Base-by-base conservation (phyloP, 345 rosid genomes). In the Microcos paniculata region DNA sequence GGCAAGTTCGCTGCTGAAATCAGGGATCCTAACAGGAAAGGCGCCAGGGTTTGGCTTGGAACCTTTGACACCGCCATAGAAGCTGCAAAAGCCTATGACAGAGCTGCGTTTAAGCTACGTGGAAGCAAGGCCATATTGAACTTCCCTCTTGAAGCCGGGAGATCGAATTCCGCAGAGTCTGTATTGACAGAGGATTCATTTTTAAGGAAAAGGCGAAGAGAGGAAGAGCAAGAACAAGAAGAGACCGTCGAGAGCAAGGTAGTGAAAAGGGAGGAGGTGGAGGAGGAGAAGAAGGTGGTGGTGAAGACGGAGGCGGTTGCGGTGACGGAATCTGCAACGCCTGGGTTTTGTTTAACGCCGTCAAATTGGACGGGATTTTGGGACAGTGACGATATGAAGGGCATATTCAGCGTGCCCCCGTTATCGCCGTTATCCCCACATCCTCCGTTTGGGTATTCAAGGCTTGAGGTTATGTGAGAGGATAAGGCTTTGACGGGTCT, bases 1-100 rank as follows among this genome's bases (percentile, higher is more conserved):
- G 97, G 98, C 1, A 94, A 88, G 70, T 94, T 78, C 74, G 97
- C 97, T 1, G 97, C 97, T 21, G 98, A 93, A 85, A 93, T 95
- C 19, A 90, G 99, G 7, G 98, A 95, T 76, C 99, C 99, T 6
- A 91, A 88, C 73, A 81, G 79, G 48, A 95, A 95, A 74, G 99
- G 99, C 11, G 80, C 91, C 18, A 85, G 99, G 28, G 83, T 90
- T 21, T 95, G 99, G 99, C 90, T 95, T 11, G 99, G 99, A 16
- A 95, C 98, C 0, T 95, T 93, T 74, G 96, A 95, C 19, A 87
- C 89, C 0, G 93, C 93, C 30, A 11, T 93, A 2, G 93, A 95
- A 80, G 99, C 98, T 24, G 99, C 97, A 1, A 91, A 81, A 76
- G 98, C 99, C 70, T 95, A 95, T 43, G 99, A 95, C 67, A 74